Evolutionary conservation across 2,329 filamentous ascomycete species (phyloP).

Genomic region (Conoideocrella luteorostrata): DNA sequence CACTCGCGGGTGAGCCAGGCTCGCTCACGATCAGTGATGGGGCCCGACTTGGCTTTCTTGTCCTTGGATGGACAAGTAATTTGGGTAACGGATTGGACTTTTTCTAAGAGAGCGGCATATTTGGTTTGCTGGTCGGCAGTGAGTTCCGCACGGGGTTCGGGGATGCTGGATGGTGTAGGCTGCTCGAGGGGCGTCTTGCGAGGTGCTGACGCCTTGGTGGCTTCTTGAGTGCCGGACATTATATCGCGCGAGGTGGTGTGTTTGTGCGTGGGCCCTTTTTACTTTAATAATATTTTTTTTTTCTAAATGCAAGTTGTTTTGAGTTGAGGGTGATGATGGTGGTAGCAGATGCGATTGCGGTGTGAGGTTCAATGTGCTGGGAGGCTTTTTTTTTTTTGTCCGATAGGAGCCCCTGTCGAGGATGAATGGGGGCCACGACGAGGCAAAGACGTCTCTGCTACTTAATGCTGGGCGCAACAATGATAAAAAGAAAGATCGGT

Average conservation of each 20-base stretch:
- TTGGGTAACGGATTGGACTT: constrained; percentile 64
- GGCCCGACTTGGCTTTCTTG: constrained; percentile 52
- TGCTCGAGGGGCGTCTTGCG: constrained; percentile 50
- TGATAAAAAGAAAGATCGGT: too few species aligned
- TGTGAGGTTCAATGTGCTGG: too few species aligned
- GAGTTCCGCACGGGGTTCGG: constrained; percentile 51
- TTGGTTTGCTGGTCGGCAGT: constrained; percentile 73
- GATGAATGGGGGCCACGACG: too few species aligned
- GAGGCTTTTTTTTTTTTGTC: too few species aligned
- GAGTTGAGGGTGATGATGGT: too few species aligned
- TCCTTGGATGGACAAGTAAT: constrained; percentile 38
- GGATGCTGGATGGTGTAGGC: constrained; percentile 52
- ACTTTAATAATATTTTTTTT: too few species aligned
- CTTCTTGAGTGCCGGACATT: not conserved
- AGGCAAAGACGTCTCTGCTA: too few species aligned
- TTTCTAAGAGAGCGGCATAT: constrained; percentile 69
- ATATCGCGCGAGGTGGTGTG: not conserved
- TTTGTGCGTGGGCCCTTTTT: too few species aligned
- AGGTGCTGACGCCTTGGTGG: constrained; percentile 7
- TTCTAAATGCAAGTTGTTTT: too few species aligned
- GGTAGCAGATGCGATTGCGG: too few species aligned
- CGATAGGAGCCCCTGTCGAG: too few species aligned
- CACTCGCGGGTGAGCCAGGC: constrained; percentile 92
- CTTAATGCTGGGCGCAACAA: too few species aligned
- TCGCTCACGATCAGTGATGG: constrained; percentile 72